Percentiles rank a stretch among this genome's conserved stretches.
phyloP scores from a whole-genome alignment of 768 basidiomycete genomes.

The Rhodotorula diobovata region DNA sequence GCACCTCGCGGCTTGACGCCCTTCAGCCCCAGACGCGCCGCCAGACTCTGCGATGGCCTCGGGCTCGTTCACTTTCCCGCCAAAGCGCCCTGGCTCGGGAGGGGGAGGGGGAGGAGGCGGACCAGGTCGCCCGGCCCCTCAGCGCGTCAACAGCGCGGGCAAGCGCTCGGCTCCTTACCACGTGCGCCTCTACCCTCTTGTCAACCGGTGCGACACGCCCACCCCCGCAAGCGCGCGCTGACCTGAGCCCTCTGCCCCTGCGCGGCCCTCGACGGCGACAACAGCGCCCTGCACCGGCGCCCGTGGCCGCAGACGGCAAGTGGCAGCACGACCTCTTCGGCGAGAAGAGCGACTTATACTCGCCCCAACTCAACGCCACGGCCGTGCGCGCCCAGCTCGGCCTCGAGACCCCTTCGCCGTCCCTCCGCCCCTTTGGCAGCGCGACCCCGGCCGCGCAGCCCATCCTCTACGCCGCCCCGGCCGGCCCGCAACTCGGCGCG shows the following conservation, averaged over 20 bases:
- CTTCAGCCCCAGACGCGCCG: not conserved
- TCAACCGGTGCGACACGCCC: not conserved
- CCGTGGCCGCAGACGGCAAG: slow-evolving; percentile 12
- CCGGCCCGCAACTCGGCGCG: not conserved
- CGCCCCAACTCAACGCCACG: slow-evolving; percentile 25
- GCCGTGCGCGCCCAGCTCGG: not conserved
- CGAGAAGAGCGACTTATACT: slow-evolving; percentile 24
- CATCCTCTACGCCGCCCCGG: not conserved
- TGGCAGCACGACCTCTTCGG: slow-evolving; percentile 42
- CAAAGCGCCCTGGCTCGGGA: not conserved
- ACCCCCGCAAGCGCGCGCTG: too few species aligned
- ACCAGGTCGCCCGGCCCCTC: not conserved
- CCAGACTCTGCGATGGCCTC: not conserved
- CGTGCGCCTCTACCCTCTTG: not conserved
- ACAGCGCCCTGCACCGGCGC: not conserved
- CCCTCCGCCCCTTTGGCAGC: slow-evolving; percentile 21
- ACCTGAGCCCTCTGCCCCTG: not conserved
- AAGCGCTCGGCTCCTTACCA: slow-evolving; percentile 1
- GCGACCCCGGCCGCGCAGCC: slow-evolving; percentile 28
- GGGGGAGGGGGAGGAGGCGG: too few species aligned
- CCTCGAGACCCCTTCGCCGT: not conserved
- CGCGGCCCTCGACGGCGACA: too few species aligned
- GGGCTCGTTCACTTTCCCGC: not conserved
- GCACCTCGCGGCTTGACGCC: not conserved
- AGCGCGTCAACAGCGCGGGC: not conserved